Conservation (phyloP, 495 filamentous ascomycete genomes). For the Bacidia rubella region DNA sequence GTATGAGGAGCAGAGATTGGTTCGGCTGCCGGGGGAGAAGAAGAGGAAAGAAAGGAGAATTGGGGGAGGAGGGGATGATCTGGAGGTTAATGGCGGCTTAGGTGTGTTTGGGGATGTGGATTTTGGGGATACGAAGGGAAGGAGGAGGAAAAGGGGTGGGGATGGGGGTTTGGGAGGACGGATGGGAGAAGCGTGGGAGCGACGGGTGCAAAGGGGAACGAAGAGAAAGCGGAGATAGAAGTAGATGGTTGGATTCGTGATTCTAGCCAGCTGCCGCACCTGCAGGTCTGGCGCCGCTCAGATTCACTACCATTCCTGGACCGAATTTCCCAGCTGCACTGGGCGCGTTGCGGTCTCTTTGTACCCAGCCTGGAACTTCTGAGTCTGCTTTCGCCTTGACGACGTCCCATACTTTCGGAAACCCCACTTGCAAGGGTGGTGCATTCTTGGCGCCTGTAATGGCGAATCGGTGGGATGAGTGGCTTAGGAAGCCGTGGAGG, state of each 20-base stretch:
- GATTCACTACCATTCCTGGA: slow-evolving; percentile 37
- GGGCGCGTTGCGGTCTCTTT: slow-evolving; percentile 18
- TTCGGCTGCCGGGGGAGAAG: slow-evolving; percentile 64
- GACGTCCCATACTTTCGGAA: slow-evolving; percentile 46
- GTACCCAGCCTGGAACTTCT: slow-evolving; percentile 46
- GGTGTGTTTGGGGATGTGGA: slow-evolving; percentile 62
- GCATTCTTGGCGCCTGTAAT: slow-evolving; percentile 63
- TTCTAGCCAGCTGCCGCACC: slow-evolving; percentile 21
- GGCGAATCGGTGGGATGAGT: slow-evolving; percentile 60
- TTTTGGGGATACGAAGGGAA: slow-evolving; percentile 51
- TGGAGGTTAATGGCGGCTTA: slow-evolving; percentile 37
- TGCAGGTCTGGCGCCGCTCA: slow-evolving; percentile 39
- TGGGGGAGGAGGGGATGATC: slow-evolving; percentile 29
- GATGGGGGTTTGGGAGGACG: slow-evolving; percentile 49
- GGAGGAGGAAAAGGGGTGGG: slow-evolving; percentile 58
- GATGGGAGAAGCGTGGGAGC: slow-evolving; percentile 62
- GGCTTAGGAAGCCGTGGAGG: slow-evolving; percentile 77
- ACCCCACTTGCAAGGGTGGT: slow-evolving; percentile 46
- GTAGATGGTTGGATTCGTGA: neutral
- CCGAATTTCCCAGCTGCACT: slow-evolving; percentile 17
- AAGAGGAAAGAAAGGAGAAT: slow-evolving; percentile 56
- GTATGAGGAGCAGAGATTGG: slow-evolving; percentile 82
- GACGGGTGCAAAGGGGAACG: slow-evolving; percentile 20
- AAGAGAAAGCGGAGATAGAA: slow-evolving; percentile 4
- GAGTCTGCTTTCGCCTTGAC: slow-evolving; percentile 33